Conservation (phyloP, 805 yeast genomes). For the Wickerhamiella vanderwaltii region DNA sequence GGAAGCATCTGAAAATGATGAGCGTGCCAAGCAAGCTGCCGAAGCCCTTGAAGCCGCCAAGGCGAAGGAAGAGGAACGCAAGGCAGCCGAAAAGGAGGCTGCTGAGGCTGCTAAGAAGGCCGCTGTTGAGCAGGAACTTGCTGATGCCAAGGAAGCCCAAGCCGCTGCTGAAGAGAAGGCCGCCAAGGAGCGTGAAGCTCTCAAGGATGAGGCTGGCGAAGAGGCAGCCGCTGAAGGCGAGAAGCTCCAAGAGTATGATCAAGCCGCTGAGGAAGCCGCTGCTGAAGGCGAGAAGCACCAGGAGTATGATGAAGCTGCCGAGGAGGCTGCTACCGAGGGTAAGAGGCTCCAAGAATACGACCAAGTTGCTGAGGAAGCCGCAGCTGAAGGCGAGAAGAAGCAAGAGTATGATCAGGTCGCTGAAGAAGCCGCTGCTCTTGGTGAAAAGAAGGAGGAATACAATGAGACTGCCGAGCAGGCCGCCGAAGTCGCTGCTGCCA, state of each 20-base stretch:
- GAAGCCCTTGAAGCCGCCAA: conserved; percentile 14
- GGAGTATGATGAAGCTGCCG: conserved; percentile 2
- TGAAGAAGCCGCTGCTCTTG: conserved; percentile 15
- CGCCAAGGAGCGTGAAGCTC: conserved; percentile 10
- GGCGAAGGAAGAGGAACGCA: conserved; percentile 16
- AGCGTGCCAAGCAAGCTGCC: conserved; percentile 10
- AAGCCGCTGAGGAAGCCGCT: conserved; percentile 9
- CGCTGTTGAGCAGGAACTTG: conserved; percentile 27
- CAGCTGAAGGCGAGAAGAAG: conserved; percentile 14
- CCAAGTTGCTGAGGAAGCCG: conserved; percentile 18
- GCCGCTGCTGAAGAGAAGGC: conserved; percentile 17
- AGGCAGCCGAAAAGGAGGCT: conserved; percentile 21
- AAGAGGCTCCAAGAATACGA: conserved; percentile 14
- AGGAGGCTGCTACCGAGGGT: conserved; percentile 4
- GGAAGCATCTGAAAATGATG: conserved; percentile 14
- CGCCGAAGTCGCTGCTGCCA: conserved; percentile 10
- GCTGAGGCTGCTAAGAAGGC: conserved; percentile 43
- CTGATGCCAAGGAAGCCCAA: conserved; percentile 20
- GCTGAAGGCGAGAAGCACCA: conserved; percentile 2
- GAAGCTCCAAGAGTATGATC: conserved; percentile 11
- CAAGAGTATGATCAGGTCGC: conserved; percentile 15
- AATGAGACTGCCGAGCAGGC: conserved; percentile 10
- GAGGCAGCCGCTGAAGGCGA: conserved; percentile 6
- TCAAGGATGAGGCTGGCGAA: conserved; percentile 10
- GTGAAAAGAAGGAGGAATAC: conserved; percentile 8